Evolutionary conservation across 495 filamentous ascomycete genomes (phyloP), one percentile per base, ranked within the genome.

Genomic region (Podospora pseudocomata): DNA sequence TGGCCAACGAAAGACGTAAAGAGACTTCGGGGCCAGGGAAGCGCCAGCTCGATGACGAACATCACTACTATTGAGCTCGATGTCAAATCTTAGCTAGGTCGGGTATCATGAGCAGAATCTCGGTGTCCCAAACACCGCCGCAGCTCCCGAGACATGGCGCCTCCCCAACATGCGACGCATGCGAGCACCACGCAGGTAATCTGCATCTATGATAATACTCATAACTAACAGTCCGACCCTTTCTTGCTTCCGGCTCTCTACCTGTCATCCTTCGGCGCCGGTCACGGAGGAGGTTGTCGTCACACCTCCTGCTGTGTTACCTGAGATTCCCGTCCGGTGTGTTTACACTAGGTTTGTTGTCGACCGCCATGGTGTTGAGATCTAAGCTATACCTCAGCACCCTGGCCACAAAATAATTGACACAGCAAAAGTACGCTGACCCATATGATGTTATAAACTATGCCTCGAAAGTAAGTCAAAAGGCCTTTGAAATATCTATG

Each of bases 1-100:
- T 28, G 59, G 59, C 59, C 59, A 34, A 61, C 59, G 30, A 61
- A 61, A 30, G 59, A 11, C 18, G 5, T 26, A 61, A 32, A 61
- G n/a, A 26, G 59, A 15, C 59, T 61, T 28, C 30, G 59, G 59
- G 23, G 16, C 59, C 59, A 61, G 59, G 56, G 27, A 32, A 30
- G 20, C 59, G 27, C 23, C 59, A 32, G 13, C 59, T 20, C 23
- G 5, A 61, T 61, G 59, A 61, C 27, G 23, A 61, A 9, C 23
- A 23, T 2, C 1, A 5, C 30, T 6, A 9, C 26, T 32, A 16
- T 20, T 58, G 9, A 18, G 39, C 39, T 16, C 39, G 9, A 49
- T 49, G 13, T 49, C 39, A 49, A 49, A 49, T 13, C 15, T 49
- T 49, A 39, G 34, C 34, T 39, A 6, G 11, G 34, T 11, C 2